A percentile compares a stretch with the other conserved stretches of the same genome.
Conservation (phyloP, 768 basidiomycete genomes). For the Megacollybia marginata region DNA sequence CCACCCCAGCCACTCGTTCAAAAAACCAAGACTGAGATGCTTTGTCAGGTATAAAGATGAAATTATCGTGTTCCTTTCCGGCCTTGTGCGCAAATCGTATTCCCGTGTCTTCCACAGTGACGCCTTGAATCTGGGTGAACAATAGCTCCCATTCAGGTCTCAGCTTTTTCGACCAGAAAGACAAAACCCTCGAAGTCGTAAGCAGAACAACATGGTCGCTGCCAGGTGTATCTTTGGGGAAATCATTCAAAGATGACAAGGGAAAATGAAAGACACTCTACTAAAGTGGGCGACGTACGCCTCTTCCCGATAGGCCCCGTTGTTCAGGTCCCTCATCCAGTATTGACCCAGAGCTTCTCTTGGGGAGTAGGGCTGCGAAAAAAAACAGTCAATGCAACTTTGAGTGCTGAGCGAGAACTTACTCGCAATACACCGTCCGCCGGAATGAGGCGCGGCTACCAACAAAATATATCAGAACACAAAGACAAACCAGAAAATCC, state of each 20-base stretch:
- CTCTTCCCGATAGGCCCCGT: conserved; percentile 80
- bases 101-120: conserved; percentile 86
- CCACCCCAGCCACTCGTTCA: conserved; percentile 64
- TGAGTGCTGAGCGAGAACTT: conserved; percentile 18
- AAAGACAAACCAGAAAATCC: conserved; percentile 15
- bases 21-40: conserved; percentile 77
- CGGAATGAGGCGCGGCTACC: conserved; percentile 77
- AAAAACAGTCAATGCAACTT: conserved; percentile 1
- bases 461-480: conserved; percentile 1
- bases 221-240: conserved; percentile 55
- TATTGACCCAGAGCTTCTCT: conserved; percentile 92
- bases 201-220: conserved; percentile 77
- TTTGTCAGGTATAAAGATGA: conserved; percentile 72
- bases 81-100: conserved; percentile 81
- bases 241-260: background rate
- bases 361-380: conserved; percentile 69
- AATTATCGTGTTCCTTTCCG: conserved; percentile 69
- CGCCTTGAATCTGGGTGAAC: conserved; percentile 77
- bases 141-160: conserved; percentile 89
- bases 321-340: conserved; percentile 93
- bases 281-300: conserved; percentile 89
- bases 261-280: conserved; percentile 25
- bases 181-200: conserved; percentile 71
- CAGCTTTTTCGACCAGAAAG: conserved; percentile 81
- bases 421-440: conserved; percentile 85